Evolutionary conservation across 208 protist species (phyloP).

Genomic region (Leishmania tarentolae): DNA sequence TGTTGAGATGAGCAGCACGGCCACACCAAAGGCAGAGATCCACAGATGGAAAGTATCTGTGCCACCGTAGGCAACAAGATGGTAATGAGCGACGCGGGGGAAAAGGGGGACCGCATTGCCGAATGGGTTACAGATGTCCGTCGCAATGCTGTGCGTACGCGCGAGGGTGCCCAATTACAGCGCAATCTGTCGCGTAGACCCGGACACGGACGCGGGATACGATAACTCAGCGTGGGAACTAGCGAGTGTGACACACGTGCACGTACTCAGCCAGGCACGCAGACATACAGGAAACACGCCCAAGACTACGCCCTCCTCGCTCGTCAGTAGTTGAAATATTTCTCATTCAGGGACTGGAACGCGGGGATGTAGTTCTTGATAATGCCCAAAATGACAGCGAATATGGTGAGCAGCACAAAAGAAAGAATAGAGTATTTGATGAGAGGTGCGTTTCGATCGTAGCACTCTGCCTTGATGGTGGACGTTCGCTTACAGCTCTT

Average conservation of each 20-base stretch:
- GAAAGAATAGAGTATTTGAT: conserved; percentile 71
- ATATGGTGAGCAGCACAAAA: conserved; percentile 57
- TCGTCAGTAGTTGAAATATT: conserved; percentile 72
- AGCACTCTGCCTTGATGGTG: conserved; percentile 79
- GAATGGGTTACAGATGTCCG: background rate
- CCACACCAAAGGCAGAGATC: background rate
- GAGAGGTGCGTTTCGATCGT: conserved; percentile 65
- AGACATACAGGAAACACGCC: background rate
- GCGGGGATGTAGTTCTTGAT: conserved; percentile 84
- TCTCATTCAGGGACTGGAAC: conserved; percentile 67
- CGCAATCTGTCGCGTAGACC: background rate
- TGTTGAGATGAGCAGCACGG: background rate
- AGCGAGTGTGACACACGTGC: background rate
- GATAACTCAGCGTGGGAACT: background rate
- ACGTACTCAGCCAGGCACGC: background rate
- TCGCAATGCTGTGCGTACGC: background rate
- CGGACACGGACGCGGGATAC: background rate
- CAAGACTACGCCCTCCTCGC: background rate
- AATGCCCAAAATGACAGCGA: conserved; percentile 67
- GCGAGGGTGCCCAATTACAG: background rate
- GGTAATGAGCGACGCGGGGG: background rate
- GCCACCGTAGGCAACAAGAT: background rate
- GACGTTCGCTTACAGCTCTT: conserved; percentile 65
- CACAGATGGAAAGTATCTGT: background rate
- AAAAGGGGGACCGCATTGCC: background rate